These are phyloP conservation scores for Royoungia palumana DNA, from an alignment of 768 basidiomycete species.

Conservation along the genomic window DNA sequence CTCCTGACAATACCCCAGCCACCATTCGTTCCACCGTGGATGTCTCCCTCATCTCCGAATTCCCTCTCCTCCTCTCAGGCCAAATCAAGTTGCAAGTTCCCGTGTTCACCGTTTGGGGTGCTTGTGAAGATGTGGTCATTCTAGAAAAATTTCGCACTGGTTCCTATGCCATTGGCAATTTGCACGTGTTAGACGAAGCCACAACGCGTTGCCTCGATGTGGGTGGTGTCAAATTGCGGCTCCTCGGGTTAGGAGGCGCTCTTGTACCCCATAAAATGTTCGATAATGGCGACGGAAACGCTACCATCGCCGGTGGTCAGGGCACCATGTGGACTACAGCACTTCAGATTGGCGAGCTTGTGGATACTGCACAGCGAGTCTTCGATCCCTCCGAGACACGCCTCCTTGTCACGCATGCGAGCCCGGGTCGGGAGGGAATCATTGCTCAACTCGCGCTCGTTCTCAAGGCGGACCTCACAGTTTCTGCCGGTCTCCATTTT, in stretches of 20 bases:
- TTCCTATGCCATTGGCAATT: conserved; percentile 81
- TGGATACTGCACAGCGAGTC: conserved; percentile 94
- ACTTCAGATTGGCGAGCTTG: conserved; percentile 95
- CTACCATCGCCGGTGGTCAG: conserved; percentile 97
- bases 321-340: conserved; percentile 99
- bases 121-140: conserved; percentile 92
- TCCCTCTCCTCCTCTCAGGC: conserved; percentile 85
- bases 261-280: conserved; percentile 94
- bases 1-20: conserved; percentile 64
- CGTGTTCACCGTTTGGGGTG: conserved; percentile 95
- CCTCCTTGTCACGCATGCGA: conserved; percentile 87
- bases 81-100: conserved; percentile 90
- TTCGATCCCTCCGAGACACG: conserved; percentile 93
- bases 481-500: conserved; percentile 96
- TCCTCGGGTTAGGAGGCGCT: conserved; percentile 95
- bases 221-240: conserved; percentile 87
- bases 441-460: conserved; percentile 87
- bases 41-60: conserved; percentile 86
- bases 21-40: conserved; percentile 70
- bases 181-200: conserved; percentile 91
- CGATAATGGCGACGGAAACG: conserved; percentile 88
- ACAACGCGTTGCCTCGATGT: conserved; percentile 90
- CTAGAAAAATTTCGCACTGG: conserved; percentile 90
- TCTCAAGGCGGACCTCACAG: conserved; percentile 90
- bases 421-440: conserved; percentile 89